Conservation (phyloP, 495 filamentous ascomycete genomes). For the Aspergillus sparsus region DNA sequence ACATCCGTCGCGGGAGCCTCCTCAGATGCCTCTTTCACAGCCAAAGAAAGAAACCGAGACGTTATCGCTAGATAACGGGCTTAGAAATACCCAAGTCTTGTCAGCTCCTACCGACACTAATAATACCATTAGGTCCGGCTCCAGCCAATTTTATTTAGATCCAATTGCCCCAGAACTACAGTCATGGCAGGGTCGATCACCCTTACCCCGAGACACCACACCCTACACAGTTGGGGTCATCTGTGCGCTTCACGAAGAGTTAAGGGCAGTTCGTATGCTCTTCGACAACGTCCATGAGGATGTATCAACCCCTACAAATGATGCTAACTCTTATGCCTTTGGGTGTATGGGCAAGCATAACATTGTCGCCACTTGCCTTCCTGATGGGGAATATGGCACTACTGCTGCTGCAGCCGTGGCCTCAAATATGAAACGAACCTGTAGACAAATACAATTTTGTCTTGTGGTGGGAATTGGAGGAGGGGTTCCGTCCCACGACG, state of each 20-base stretch:
- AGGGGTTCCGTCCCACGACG: neutral
- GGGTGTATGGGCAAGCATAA: neutral
- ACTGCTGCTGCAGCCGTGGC: neutral
- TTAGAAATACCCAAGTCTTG: too few species aligned
- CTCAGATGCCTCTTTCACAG: neutral
- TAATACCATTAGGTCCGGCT: too few species aligned
- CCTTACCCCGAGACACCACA: neutral
- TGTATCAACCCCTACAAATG: neutral
- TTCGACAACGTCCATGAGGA: neutral
- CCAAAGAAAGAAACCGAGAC: too few species aligned
- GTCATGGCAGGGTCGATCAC: neutral
- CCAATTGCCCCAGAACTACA: neutral
- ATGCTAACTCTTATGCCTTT: neutral
- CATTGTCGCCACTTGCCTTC: neutral
- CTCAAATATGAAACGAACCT: neutral
- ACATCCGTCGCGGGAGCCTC: neutral
- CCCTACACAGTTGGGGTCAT: neutral
- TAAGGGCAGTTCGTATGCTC: neutral
- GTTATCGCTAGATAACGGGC: too few species aligned
- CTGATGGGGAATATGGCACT: neutral
- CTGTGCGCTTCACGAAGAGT: neutral
- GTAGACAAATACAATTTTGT: neutral
- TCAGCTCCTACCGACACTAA: too few species aligned
- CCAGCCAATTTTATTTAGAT: neutral
- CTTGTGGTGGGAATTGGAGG: neutral